phyloP scores from a whole-genome alignment of 106 monocot species.

The Apostasia shenzhenica region DNA sequence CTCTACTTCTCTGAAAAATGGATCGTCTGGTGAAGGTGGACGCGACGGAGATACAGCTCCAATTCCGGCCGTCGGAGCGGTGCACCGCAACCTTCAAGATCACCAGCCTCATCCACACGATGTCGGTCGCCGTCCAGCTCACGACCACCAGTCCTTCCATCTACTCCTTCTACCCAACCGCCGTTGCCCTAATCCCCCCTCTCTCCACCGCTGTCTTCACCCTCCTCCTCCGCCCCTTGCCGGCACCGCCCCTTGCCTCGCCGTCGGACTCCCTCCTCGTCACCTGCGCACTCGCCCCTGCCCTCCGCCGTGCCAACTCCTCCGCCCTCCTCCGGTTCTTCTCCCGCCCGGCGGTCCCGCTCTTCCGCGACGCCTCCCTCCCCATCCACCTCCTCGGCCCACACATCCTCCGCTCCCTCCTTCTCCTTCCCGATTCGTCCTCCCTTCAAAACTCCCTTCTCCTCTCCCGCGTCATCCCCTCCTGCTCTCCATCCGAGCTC shows the following conservation, averaged over 20 bases:
- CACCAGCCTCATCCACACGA: slow-evolving; percentile 3
- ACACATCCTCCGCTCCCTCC: slow-evolving; percentile 12
- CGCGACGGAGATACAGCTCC: background rate
- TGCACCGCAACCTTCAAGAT: background rate
- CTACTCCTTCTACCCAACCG: slow-evolving; percentile 8
- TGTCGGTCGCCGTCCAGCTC: slow-evolving; percentile 5
- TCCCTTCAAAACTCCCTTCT: background rate
- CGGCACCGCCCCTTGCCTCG: slow-evolving; percentile 3
- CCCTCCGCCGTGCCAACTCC: background rate
- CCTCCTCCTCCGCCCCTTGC: slow-evolving; percentile 8
- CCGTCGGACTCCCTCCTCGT: slow-evolving; percentile 11
- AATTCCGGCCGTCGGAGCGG: background rate
- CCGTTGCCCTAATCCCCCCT: slow-evolving; percentile 6
- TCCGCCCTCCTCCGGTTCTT: slow-evolving; percentile 10
- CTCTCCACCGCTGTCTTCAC: slow-evolving; percentile 17
- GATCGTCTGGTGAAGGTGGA: slow-evolving; percentile 3
- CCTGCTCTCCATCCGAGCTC: slow-evolving; percentile 13
- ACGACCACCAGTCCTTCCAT: background rate
- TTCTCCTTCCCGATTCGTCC: background rate
- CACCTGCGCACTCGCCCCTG: background rate
- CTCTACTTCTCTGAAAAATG: background rate
- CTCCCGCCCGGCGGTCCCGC: slow-evolving; percentile 3
- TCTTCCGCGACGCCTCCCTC: slow-evolving; percentile 16
- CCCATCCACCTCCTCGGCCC: slow-evolving; percentile 12
- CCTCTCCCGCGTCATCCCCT: slow-evolving; percentile 1